Percentiles rank a stretch among this genome's conserved stretches.
Evolutionary conservation across 2,329 filamentous ascomycete genomes (phyloP).

Genomic region (Cladophialophora chaetospira): DNA sequence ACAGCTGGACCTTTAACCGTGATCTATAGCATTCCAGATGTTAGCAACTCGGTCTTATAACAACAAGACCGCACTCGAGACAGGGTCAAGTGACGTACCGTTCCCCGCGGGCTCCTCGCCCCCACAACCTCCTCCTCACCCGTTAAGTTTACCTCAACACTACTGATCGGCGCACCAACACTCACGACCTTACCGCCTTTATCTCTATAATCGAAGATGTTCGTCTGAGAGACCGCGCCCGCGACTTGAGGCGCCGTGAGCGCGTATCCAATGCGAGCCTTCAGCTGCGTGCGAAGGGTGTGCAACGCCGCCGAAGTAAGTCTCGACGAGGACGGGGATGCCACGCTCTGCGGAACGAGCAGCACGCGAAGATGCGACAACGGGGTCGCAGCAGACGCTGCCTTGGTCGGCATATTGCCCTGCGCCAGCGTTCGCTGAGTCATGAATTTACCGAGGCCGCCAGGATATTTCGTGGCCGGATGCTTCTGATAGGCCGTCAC

Average conservation of each 20-base stretch:
- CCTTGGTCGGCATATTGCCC: slow-evolving; percentile 64
- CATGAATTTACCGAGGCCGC: slow-evolving; percentile 21
- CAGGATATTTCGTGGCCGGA: slow-evolving; percentile 46
- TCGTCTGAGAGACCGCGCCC: slow-evolving; percentile 83
- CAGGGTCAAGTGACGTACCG: slow-evolving; percentile 55
- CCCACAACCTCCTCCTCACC: slow-evolving; percentile 38
- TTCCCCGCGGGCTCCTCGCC: slow-evolving; percentile 55
- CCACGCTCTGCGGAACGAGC: slow-evolving; percentile 73
- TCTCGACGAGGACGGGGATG: slow-evolving; percentile 59
- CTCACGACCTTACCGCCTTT: slow-evolving; percentile 48
- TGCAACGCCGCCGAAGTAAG: slow-evolving; percentile 72
- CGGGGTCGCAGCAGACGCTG: slow-evolving; percentile 47
- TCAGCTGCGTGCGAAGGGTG: slow-evolving; percentile 78
- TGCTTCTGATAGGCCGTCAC: slow-evolving; percentile 65
- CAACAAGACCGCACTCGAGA: not conserved
- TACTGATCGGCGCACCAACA: slow-evolving; percentile 80
- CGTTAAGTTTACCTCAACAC: slow-evolving; percentile 71
- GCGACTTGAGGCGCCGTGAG: slow-evolving; percentile 81
- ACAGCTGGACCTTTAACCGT: slow-evolving; percentile 30
- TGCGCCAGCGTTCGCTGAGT: slow-evolving; percentile 53
- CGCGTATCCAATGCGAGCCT: slow-evolving; percentile 80
- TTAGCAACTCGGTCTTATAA: too few species aligned
- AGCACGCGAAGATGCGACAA: slow-evolving; percentile 76
- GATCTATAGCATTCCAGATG: too few species aligned
- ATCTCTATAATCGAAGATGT: slow-evolving; percentile 79